Conservation (phyloP, 495 filamentous ascomycete species). For the Hyaloscypha hepaticicola region DNA sequence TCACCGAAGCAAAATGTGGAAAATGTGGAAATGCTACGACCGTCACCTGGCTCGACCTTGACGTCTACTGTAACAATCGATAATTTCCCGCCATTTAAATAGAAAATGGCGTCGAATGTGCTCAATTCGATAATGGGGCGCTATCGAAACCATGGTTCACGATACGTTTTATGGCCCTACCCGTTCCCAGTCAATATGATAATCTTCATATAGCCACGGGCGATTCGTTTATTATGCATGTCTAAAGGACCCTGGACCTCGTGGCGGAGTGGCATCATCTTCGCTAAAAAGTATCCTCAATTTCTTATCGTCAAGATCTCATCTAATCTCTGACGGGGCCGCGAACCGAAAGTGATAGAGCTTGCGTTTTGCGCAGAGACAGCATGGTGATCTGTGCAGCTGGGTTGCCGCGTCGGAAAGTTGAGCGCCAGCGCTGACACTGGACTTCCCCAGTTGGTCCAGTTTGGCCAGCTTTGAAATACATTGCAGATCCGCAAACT, state of each 20-base stretch:
- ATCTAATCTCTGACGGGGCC: conserved; percentile 21
- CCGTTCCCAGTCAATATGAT: conserved; percentile 19
- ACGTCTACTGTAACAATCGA: conserved; percentile 10
- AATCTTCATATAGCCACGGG: conserved; percentile 26
- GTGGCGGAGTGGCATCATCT: conserved; percentile 22
- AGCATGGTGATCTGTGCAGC: background rate
- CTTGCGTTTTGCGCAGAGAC: background rate
- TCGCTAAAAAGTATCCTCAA: conserved; percentile 7
- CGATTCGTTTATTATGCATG: conserved; percentile 27
- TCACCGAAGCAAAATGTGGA: no score
- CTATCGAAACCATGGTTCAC: conserved; percentile 20
- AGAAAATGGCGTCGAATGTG: background rate
- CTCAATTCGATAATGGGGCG: background rate
- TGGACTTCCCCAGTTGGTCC: background rate
- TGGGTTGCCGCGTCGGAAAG: background rate
- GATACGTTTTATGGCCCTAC: conserved; percentile 19
- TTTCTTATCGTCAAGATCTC: conserved; percentile 21
- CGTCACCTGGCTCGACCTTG: conserved; percentile 18
- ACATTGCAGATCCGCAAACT: background rate
- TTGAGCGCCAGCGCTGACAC: background rate
- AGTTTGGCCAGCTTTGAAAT: background rate
- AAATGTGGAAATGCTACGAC: background rate
- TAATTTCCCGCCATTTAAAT: conserved; percentile 18
- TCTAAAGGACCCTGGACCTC: conserved; percentile 12
- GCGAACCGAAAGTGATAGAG: background rate